Base-by-base conservation (phyloP, 2,329 filamentous ascomycete species). In the Epichloe baconii region DNA sequence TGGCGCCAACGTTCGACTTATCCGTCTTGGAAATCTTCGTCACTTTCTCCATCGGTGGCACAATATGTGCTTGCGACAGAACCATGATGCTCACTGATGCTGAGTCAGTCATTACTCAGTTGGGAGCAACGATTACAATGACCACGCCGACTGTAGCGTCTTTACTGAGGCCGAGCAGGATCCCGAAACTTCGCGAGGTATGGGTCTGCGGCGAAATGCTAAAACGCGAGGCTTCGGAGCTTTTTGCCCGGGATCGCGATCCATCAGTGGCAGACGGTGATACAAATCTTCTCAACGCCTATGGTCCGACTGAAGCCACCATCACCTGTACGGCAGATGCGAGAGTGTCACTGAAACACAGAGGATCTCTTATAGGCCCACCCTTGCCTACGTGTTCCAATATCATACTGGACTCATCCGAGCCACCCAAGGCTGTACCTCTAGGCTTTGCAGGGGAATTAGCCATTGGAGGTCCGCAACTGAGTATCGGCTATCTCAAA, bases 21-120 rank as follows among this genome's bases (percentile, higher is more conserved):
- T 89, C 85, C 1, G 82, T 90, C 0, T 89, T 90, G 60, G 87
- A 91, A 59, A 88, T 90, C 19, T 88, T 91, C 63, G 89, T 87
- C 58, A 73, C 86, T 0, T 88, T 86, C 81, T 77, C 77, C 49
- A 75, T 74, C 37, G 66, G 66, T 5, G 61, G 57, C 15, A 67
- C 66, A 7, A 61, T 69, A 6, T 68, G 66, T 54, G 63, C 62
- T 14, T 65, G 62, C 5, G 53, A 60, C 31, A 56, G 64, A 6
- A 48, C 47, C 6, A 46, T 66, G 10, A 66, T 58, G 1, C 51
- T 68, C 45, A 52, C 59, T 41, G 48, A 62, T 52, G 34, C 58
- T 4, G 53, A 55, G 49, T 49, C 46, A 14, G 59, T 58, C 3
- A 45, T 62, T 12, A 61, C 61, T 3, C 59, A 59, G 26, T 48